Evolutionary conservation across 2,329 filamentous ascomycete species (phyloP).

Genomic region (Aspergillus hortae): DNA sequence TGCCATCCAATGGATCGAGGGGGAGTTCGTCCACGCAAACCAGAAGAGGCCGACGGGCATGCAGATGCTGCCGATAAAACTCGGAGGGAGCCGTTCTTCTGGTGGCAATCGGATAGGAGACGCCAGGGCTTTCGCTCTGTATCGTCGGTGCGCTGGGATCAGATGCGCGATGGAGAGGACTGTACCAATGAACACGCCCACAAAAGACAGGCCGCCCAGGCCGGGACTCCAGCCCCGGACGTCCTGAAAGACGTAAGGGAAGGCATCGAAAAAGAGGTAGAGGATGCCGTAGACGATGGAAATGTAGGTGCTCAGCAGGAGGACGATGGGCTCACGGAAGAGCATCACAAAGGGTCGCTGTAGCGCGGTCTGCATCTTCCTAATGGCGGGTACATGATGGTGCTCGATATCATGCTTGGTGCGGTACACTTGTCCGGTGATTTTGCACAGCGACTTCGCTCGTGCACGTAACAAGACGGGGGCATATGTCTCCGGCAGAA

Average conservation of each 20-base stretch:
- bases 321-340: conserved; percentile 13
- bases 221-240: conserved; percentile 1
- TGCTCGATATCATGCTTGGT: neutral
- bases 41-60: conserved; percentile 54
- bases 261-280: conserved; percentile 8
- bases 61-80: conserved; percentile 41
- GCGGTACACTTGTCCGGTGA: neutral
- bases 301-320: conserved; percentile 12
- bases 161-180: neutral
- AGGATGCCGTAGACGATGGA: conserved; percentile 6
- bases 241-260: conserved; percentile 6
- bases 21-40: conserved; percentile 54
- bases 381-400: neutral
- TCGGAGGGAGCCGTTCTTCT: conserved; percentile 40
- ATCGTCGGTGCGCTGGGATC: neutral
- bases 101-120: neutral
- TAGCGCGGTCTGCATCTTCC: neutral
- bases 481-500: conserved; percentile 7
- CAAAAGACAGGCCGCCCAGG: neutral
- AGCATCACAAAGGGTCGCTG: conserved; percentile 6
- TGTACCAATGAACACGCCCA: neutral
- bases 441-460: neutral
- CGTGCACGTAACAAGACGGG: conserved; percentile 2
- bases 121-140: neutral
- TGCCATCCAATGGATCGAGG: conserved; percentile 27